phyloP scores from a whole-genome alignment of 2,329 filamentous ascomycete species.

The Fusarium globosum region DNA sequence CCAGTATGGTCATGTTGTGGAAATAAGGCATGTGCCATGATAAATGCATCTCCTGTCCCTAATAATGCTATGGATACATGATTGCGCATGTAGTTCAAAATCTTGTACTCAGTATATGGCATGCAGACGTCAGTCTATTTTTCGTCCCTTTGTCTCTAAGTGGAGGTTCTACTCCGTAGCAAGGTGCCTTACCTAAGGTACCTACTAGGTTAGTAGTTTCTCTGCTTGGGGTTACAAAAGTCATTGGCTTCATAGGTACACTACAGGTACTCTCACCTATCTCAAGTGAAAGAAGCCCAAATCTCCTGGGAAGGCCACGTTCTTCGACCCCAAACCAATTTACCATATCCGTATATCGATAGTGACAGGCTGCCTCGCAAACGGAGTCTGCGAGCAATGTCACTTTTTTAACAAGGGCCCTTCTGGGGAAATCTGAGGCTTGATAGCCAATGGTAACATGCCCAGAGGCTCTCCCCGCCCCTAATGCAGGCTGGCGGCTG shows the following conservation, averaged over 20 bases:
- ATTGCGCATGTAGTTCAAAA: not conserved
- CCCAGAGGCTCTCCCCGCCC: slow-evolving; percentile 19
- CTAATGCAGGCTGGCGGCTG: slow-evolving; percentile 31
- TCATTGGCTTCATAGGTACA: not conserved
- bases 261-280: not conserved
- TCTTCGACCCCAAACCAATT: not conserved
- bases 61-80: not conserved
- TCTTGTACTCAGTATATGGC: not conserved
- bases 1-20: not conserved
- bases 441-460: slow-evolving; percentile 22
- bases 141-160: not conserved
- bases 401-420: slow-evolving; percentile 21
- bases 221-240: not conserved
- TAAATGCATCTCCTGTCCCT: not conserved
- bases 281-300: not conserved
- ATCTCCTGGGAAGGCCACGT: not conserved
- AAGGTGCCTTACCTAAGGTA: not conserved
- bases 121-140: not conserved
- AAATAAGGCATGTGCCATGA: not conserved
- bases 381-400: slow-evolving; percentile 17
- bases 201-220: not conserved
- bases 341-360: not conserved
- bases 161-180: not conserved
- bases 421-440: slow-evolving; percentile 30
- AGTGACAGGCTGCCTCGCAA: slow-evolving; percentile 24